phyloP scores from a whole-genome alignment of 1,284 basidiomycete species.

The Cryptococcus sp. region DNA sequence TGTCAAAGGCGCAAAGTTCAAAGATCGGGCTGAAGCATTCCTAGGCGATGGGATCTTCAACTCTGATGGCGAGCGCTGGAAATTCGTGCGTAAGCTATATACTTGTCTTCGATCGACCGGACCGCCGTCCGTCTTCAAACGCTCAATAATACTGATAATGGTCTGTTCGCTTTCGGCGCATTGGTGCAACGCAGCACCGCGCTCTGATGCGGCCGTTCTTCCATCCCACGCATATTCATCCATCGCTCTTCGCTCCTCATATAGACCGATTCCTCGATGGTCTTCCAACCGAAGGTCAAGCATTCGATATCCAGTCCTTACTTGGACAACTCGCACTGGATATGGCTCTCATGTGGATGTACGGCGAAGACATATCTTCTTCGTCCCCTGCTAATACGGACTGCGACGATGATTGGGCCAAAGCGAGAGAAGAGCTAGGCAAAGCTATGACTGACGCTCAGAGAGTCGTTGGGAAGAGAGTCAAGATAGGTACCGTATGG shows the following conservation, averaged over 20 bases:
- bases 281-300: constrained; percentile 6
- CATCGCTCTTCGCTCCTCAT: constrained; percentile 13
- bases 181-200: constrained; percentile 35
- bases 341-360: constrained; percentile 38
- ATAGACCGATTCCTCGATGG: constrained; percentile 18
- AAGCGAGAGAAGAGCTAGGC: constrained; percentile 22
- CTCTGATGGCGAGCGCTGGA: constrained; percentile 49
- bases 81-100: constrained; percentile 29
- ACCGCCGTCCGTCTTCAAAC: background rate
- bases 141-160: background rate
- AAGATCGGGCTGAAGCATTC: constrained; percentile 46
- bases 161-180: background rate
- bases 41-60: constrained; percentile 53
- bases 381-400: background rate
- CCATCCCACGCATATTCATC: constrained; percentile 28
- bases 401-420: constrained; percentile 14
- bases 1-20: constrained; percentile 47
- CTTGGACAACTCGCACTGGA: constrained; percentile 31
- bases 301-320: constrained; percentile 36
- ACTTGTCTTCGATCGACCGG: background rate
- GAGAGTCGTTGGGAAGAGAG: constrained; percentile 29
- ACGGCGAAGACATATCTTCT: constrained; percentile 22
- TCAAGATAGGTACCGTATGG: constrained; percentile 46
- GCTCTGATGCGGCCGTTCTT: constrained; percentile 50
- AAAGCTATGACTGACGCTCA: constrained; percentile 35